phyloP scores from a whole-genome alignment of 1,139 yeast species.

The Candida sanyaensis region DNA sequence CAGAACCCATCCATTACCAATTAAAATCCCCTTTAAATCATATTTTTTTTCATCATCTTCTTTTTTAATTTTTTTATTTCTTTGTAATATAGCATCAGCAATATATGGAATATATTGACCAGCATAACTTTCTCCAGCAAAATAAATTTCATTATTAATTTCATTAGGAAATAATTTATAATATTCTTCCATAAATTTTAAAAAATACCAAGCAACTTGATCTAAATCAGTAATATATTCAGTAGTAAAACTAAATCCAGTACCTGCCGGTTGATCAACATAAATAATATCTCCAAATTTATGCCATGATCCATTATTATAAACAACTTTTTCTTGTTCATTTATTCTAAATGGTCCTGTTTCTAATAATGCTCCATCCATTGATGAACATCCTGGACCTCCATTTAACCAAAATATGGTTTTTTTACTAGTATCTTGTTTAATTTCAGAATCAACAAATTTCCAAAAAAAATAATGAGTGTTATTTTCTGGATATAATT shows the following conservation, averaged over 20 bases:
- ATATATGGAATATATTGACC: conserved; percentile 96
- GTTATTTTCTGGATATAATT: conserved; percentile 51
- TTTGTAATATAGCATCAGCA: conserved; percentile 59
- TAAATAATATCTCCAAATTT: conserved; percentile 75
- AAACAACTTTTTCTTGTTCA: conserved; percentile 41
- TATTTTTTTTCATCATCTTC: conserved; percentile 22
- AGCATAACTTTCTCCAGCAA: conserved; percentile 97
- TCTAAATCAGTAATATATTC: conserved; percentile 59
- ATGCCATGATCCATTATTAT: conserved; percentile 85
- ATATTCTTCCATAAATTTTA: conserved; percentile 66
- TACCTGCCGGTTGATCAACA: conserved; percentile 94
- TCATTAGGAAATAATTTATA: conserved; percentile 77
- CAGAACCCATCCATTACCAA: conserved; percentile 97
- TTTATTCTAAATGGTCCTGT: conserved; percentile 81
- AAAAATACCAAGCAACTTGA: conserved; percentile 60
- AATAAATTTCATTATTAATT: conserved; percentile 57
- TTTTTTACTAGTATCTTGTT: conserved; percentile 26
- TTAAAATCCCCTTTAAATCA: conserved; percentile 66
- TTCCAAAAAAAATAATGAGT: conserved; percentile 85
- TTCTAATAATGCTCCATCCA: conserved; percentile 97
- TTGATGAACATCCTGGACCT: conserved; percentile 95
- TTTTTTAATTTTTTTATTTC: conserved; percentile 38
- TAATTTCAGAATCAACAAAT: conserved; percentile 41
- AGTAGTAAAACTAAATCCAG: conserved; percentile 77
- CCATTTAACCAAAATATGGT: conserved; percentile 91